phyloP scores from a whole-genome alignment of 1,284 basidiomycete genomes.

The Peniophora sp. region DNA sequence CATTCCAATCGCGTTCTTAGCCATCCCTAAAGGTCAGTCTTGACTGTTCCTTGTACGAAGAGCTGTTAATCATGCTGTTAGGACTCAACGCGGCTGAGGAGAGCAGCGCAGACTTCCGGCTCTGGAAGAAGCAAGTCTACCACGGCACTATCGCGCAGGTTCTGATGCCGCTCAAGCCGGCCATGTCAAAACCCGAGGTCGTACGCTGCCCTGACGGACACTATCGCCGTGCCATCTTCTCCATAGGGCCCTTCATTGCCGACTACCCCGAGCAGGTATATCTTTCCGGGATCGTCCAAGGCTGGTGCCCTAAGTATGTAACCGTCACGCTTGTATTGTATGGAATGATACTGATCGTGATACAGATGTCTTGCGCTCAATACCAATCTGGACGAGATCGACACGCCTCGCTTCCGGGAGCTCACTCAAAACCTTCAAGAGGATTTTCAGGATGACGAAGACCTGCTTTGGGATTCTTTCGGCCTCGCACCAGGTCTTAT shows the following conservation, averaged over 20 bases:
- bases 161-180: conserved; percentile 1
- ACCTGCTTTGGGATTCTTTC: no score
- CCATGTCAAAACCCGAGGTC: conserved; percentile 5
- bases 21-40: conserved; percentile 13
- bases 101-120: not conserved
- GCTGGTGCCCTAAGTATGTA: conserved; percentile 4
- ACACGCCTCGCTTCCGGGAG: not conserved
- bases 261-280: conserved; percentile 4
- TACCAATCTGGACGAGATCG: not conserved
- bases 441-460: no score
- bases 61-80: no score
- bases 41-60: not conserved
- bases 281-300: conserved; percentile 2
- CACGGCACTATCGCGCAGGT: conserved; percentile 3
- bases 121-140: conserved; percentile 1
- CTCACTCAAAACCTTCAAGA: no score
- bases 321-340: no score
- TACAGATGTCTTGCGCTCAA: conserved; percentile 1
- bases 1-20: conserved; percentile 9
- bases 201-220: conserved; percentile 6
- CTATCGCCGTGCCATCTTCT: conserved; percentile 4
- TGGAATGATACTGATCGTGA: not conserved
- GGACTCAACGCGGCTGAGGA: not conserved
- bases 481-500: no score
- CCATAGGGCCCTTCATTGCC: conserved; percentile 8